A percentile compares a stretch with the other conserved stretches of the same genome.
These are phyloP conservation scores for Sclerotinia glacialis DNA, from an alignment of 2,329 filamentous ascomycete genomes.

Conservation along the genomic window DNA sequence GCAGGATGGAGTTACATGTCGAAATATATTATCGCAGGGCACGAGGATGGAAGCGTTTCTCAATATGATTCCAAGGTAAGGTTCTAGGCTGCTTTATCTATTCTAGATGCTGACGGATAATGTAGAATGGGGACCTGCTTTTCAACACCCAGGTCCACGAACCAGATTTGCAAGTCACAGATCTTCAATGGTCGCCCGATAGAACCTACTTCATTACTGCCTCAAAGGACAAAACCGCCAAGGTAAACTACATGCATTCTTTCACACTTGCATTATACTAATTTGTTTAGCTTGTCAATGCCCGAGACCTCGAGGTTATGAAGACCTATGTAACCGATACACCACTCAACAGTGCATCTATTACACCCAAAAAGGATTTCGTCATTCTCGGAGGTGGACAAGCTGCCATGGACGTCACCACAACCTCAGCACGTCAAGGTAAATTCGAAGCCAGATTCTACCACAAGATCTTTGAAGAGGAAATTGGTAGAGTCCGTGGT, in stretches of 20 bases:
- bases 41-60: slow-evolving; percentile 92
- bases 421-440: slow-evolving; percentile 82
- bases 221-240: slow-evolving; percentile 95
- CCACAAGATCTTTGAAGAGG: slow-evolving; percentile 99
- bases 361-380: slow-evolving; percentile 94
- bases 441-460: slow-evolving; percentile 99
- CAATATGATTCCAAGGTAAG: slow-evolving; percentile 85
- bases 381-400: slow-evolving; percentile 98
- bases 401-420: slow-evolving; percentile 98
- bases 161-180: slow-evolving; percentile 71
- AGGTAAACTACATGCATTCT: slow-evolving; percentile 51
- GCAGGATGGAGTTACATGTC: slow-evolving; percentile 93
- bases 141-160: slow-evolving; percentile 84
- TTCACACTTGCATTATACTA: slow-evolving; percentile 13
- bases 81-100: neutral
- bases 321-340: slow-evolving; percentile 94
- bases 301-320: slow-evolving; percentile 81
- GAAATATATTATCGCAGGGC: slow-evolving; percentile 95
- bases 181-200: slow-evolving; percentile 92
- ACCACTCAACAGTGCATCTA: slow-evolving; percentile 90
- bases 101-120: slow-evolving; percentile 26
- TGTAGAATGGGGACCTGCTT: slow-evolving; percentile 72
- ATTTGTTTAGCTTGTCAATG: slow-evolving; percentile 65
- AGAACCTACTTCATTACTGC: slow-evolving; percentile 98
- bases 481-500: slow-evolving; percentile 93